Percentiles rank a stretch among this genome's conserved stretches.
Conservation (phyloP, 176 grass and related monocot species). For the Dactylis glomerata region DNA sequence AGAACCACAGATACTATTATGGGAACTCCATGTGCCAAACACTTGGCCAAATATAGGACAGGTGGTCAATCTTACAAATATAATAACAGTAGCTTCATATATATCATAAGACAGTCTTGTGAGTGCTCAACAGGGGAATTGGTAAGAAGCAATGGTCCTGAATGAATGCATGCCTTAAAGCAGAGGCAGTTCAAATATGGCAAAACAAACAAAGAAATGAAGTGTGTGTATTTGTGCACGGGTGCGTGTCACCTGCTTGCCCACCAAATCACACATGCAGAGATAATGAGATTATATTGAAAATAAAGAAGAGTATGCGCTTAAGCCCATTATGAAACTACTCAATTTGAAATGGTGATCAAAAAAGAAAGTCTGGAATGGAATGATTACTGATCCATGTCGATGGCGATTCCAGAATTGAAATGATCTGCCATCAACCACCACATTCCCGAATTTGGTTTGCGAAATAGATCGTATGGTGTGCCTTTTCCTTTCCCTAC, state of each 20-base stretch:
- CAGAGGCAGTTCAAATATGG: not conserved
- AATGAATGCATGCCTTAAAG: not conserved
- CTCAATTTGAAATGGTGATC: not conserved
- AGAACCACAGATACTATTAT: not conserved
- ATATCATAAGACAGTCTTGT: not conserved
- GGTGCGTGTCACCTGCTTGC: not conserved
- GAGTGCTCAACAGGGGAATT: not conserved
- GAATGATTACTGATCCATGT: conserved; percentile 69
- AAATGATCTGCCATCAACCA: conserved; percentile 72
- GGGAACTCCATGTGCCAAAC: not conserved
- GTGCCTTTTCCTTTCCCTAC: conserved; percentile 50
- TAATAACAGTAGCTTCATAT: not conserved
- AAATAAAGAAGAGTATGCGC: not conserved
- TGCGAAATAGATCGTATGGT: conserved; percentile 63
- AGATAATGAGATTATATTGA: not conserved
- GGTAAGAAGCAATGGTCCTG: not conserved
- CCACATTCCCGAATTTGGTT: conserved; percentile 91
- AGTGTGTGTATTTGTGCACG: not conserved
- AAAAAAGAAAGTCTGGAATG: not conserved
- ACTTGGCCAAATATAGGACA: not conserved
- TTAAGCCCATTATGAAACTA: not conserved
- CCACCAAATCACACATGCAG: not conserved
- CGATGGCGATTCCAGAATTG: conserved; percentile 68
- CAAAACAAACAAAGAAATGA: not conserved
- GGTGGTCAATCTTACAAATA: not conserved